Base-by-base conservation (phyloP, 176 grass and related monocot genomes). In the Carex pumila region DNA sequence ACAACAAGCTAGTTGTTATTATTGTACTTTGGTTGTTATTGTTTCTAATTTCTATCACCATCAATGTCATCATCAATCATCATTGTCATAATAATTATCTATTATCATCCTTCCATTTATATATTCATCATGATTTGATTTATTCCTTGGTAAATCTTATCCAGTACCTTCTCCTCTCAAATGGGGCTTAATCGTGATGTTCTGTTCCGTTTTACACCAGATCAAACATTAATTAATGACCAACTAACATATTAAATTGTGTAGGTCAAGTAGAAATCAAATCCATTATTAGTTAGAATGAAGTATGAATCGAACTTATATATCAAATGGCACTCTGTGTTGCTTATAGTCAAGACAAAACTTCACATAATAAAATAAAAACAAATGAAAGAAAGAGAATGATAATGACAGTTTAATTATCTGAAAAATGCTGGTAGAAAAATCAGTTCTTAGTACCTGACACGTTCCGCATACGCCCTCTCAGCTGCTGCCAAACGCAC, bases 381-480 rank as follows among this genome's bases (percentile, higher is more conserved):
- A 17, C 3, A 34, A 77, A 77, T 2, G 8, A 56, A 77, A 32
- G 52, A 34, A 31, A 77, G 49, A 22, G 22, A 76, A 54, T 52
- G 71, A 57, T 56, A 34, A 57, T 32, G 12, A 56, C 6, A 29
- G 9, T 34, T 25, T 25, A 25, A 25, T 9, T 77, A 49, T 31
- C 29, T 57, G 72, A 55, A 56, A 22, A 18, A 68, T 65, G 37
- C 37, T 39, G 12, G 56, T 68, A 34, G 19, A 83, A 65, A 49
- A 49, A 67, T 34, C 18, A 50, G 57, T 66, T 83, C 7, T 31
- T 52, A 66, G 22, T 83, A 83, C 80, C 80, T 83, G 49, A 96
- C 87, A 6, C 90, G 84, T 85, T 99, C 97, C 12, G 93, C 93
- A 47, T 96, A 99, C 10, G 93, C 97, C 30, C 88, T 86, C 85